Base-by-base conservation (phyloP, 352 stramenopile genomes). In the Nothophytophthora sp. region DNA sequence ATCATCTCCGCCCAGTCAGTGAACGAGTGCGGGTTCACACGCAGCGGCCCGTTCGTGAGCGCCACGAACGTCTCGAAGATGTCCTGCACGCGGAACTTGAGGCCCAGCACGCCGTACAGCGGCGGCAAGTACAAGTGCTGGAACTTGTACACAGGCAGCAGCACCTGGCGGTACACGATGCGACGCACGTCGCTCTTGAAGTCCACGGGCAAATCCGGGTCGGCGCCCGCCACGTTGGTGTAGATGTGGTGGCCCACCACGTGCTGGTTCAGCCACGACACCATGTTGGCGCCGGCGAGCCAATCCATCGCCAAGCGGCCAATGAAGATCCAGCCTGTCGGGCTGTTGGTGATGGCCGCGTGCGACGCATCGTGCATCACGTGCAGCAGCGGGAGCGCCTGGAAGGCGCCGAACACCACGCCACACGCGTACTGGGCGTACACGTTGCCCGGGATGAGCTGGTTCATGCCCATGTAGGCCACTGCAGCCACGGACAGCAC, bases 211-310 rank as follows among this genome's bases (percentile, higher is more conserved):
- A 98, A 72, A 60, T 98, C 95, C 5, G 95, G 95, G 70, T 98
- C 95, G 4, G 88, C 85, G 20, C 92, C 86, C 10, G 91, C 72
- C 11, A 98, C 86, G 70, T 98, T 98, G 32, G 95, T 98, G 78
- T 97, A 97, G 51, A 94, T 93, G 76, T 98, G 95, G 73, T 98
- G 95, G 40, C 90, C 95, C 52, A 98, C 91, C 5, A 97, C 92
- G 76, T 98, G 95, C 72, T 98, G 95, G 62, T 98, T 95, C 28
- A 97, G 83, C 93, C 90, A 98, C 72, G 82, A 97, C 50, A 87
- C 71, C 85, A 96, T 97, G 74, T 73, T 95, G n/a, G 82, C 85
- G 24, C 90, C 91, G 15, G 88, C 81, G 25, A 96, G 92, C 80
- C 90, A 97, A 66, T 98, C 90, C 75, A 98, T 90, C 32, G 71